Conservation (phyloP, 306 rosid species). For the Fragaria vesca region DNA sequence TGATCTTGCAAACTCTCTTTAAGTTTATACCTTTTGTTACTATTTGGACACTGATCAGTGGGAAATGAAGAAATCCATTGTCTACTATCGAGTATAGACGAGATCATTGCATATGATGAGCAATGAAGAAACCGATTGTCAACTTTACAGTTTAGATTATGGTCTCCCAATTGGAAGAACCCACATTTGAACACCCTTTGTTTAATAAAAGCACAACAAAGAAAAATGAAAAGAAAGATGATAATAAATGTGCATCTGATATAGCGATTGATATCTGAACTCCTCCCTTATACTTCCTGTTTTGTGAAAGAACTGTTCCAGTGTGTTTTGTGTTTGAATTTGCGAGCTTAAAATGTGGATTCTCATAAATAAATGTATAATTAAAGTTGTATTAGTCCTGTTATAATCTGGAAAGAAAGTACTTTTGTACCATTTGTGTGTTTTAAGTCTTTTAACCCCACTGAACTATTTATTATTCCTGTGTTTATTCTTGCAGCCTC, state of each 20-base stretch:
- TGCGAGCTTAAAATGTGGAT: no score
- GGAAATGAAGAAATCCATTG: background rate
- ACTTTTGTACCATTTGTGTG: background rate
- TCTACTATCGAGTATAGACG: background rate
- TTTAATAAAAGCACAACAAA: background rate
- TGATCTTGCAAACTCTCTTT: background rate
- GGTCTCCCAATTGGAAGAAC: background rate
- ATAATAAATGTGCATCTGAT: background rate
- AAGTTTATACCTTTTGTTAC: background rate
- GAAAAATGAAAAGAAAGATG: background rate
- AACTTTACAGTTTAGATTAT: background rate
- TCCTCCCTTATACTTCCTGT: background rate
- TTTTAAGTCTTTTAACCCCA: background rate
- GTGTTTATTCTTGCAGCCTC: conserved; percentile 68
- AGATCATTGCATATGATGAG: background rate
- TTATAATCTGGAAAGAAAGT: background rate
- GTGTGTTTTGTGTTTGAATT: background rate
- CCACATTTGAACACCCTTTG: background rate
- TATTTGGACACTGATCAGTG: background rate
- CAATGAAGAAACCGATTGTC: background rate
- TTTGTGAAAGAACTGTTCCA: background rate
- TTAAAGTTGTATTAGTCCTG: background rate
- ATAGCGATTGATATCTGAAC: background rate
- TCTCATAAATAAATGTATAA: background rate
- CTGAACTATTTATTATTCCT: conserved; percentile 26